These are phyloP conservation scores for Pseudocercospora fuligena DNA, from an alignment of 2,329 filamentous ascomycete species.

Conservation along the genomic window DNA sequence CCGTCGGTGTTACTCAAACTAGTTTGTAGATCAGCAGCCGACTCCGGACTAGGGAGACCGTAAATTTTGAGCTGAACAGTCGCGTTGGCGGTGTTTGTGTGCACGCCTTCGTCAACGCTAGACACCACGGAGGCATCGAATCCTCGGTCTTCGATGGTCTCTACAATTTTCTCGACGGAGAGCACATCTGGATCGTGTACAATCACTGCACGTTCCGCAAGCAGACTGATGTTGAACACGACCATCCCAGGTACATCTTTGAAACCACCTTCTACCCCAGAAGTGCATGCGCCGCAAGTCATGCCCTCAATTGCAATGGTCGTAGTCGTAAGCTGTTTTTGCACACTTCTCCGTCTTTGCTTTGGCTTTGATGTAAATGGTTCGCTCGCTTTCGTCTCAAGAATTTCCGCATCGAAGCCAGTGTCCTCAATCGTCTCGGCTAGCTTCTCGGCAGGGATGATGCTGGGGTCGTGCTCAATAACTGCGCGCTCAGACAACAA, in stretches of 20 bases:
- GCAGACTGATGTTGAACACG: conserved; percentile 91
- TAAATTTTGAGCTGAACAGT: conserved; percentile 82
- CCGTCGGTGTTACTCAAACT: conserved; percentile 69
- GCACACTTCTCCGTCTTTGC: conserved; percentile 45
- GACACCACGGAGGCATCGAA: conserved; percentile 87
- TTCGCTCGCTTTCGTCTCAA: conserved; percentile 68
- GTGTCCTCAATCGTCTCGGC: conserved; percentile 88
- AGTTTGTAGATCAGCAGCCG: conserved; percentile 74
- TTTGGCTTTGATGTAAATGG: conserved; percentile 42
- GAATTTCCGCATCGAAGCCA: conserved; percentile 84
- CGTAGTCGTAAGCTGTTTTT: conserved; percentile 63
- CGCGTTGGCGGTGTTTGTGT: conserved; percentile 58
- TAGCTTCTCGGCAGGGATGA: conserved; percentile 74
- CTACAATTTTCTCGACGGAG: conserved; percentile 72
- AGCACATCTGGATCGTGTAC: conserved; percentile 78
- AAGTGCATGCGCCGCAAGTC: conserved; percentile 97
- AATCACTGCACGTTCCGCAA: conserved; percentile 89
- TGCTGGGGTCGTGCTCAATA: conserved; percentile 80
- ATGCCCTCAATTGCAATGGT: conserved; percentile 93
- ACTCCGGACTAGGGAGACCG: conserved; percentile 72
- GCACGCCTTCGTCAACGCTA: conserved; percentile 65
- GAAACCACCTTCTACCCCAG: conserved; percentile 85
- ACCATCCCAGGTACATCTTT: conserved; percentile 74
- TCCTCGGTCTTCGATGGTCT: conserved; percentile 85
- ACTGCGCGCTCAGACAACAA: conserved; percentile 96